Base-by-base conservation (phyloP, 2,329 filamentous ascomycete genomes). In the Bipolaris zeicola region DNA sequence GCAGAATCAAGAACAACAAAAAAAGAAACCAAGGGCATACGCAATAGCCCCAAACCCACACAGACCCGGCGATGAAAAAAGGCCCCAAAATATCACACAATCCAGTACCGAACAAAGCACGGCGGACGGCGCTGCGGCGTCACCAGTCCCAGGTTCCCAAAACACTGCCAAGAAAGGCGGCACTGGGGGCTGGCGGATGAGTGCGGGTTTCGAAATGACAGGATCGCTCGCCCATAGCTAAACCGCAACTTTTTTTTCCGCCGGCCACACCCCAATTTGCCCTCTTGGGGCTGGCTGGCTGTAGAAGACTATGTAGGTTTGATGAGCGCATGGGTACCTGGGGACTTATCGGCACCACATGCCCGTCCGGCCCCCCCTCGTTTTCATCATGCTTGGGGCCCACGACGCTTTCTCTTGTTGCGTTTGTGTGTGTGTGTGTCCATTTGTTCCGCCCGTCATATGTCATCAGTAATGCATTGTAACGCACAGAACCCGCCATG, bases 321-420 rank as follows among this genome's bases (percentile, higher is more conserved):
- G 72, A 76, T 74, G 64, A 58, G 62, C 66, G 58, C 73, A 74
- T 71, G 71, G 69, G 64, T 74, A 26, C 52, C 61, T 53, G 52
- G 55, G 58, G 49, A 55, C 47, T 54, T 53, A 57, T 70, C 67
- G 69, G 69, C 63, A 67, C 59, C 55, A 70, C 56, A 64, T 66
- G 66, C 68, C 67, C 47, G 49, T 33, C 38, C 44, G 54, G 51
- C 38, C 26, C 26, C 26, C 26, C 26, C 26, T 28, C 26, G 26
- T 7, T 10, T 43, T 57, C 44, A 53, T 62, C 60, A 63, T 63
- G 60, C 50, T 28, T 39, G 16, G 18, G 26, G 26, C 26, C 26
- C 26, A 38, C n/a, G 34, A 36, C 34, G n/a, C 14, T n/a, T 1
- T 7, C n/a, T 13, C n/a, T 36, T 20, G 20, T 20, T 20, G 16